These are phyloP conservation scores for Sicyos edulis DNA, from an alignment of 306 rosid genomes.

Conservation along the genomic window DNA sequence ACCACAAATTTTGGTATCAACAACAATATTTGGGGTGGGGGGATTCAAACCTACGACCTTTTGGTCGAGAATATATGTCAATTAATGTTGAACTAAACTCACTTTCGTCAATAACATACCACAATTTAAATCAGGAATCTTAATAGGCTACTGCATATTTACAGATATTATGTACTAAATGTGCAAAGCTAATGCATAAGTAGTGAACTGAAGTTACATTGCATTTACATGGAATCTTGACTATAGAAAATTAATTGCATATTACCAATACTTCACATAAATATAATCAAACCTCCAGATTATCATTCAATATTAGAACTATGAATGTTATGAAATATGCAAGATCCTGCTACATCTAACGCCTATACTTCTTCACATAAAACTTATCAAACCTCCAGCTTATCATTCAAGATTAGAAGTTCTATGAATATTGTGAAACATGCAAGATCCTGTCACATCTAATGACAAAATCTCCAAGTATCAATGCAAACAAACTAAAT, in stretches of 20 bases:
- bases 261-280: neutral
- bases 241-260: neutral
- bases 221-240: neutral
- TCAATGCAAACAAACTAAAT: neutral
- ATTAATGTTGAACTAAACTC: too few species aligned
- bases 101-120: neutral
- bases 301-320: neutral
- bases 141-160: neutral
- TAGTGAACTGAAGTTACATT: neutral
- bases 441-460: neutral
- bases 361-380: neutral
- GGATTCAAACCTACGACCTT: too few species aligned
- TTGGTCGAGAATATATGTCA: too few species aligned
- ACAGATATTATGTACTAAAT: neutral
- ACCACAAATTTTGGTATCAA: neutral
- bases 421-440: neutral
- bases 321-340: neutral
- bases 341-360: neutral
- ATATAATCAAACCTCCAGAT: neutral
- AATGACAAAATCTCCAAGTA: neutral
- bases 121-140: neutral
- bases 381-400: neutral
- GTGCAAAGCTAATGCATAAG: neutral
- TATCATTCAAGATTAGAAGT: neutral
- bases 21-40: too few species aligned